Conservation (phyloP, 805 yeast genomes). For the Huiozyma naganishii region DNA sequence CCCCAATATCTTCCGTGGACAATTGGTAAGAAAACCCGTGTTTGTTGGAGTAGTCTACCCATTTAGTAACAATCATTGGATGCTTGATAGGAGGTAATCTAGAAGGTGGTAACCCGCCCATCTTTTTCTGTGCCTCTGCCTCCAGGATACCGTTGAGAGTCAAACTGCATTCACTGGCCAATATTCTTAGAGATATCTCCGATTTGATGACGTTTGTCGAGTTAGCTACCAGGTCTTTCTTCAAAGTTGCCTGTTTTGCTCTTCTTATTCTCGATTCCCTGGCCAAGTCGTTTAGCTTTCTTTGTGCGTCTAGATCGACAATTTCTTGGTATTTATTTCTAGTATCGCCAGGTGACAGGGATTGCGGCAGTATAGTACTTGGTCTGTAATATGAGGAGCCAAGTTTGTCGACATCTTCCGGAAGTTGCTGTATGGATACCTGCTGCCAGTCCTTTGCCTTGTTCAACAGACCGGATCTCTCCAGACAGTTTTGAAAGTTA, state of each 20-base stretch:
- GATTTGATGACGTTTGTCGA: constrained; percentile 29
- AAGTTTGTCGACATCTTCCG: constrained; percentile 1
- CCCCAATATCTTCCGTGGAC: constrained; percentile 84
- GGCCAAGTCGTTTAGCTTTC: constrained; percentile 25
- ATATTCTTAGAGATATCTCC: constrained; percentile 29
- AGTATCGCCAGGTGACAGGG: constrained; percentile 88
- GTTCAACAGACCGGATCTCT: constrained; percentile 43
- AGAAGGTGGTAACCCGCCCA: constrained; percentile 28
- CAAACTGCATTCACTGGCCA: constrained; percentile 37
- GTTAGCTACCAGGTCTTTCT: constrained; percentile 23
- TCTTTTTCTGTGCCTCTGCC: constrained; percentile 36
- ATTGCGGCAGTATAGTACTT: constrained; percentile 58
- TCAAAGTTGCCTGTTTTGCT: constrained; percentile 26
- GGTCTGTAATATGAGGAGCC: constrained; percentile 22
- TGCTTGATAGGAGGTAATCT: constrained; percentile 29
- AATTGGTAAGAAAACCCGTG: constrained; percentile 93
- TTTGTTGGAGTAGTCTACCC: constrained; percentile 96
- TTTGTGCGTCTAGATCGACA: constrained; percentile 29
- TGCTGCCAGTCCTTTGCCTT: neutral
- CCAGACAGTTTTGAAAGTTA: constrained; percentile 58
- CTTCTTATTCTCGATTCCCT: constrained; percentile 27
- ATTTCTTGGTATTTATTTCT: constrained; percentile 76
- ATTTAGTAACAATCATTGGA: constrained; percentile 72
- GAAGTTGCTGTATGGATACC: constrained; percentile 2
- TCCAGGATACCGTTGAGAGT: constrained; percentile 36